These are phyloP conservation scores for Ascosphaera acerosa DNA, from an alignment of 2,329 filamentous ascomycete species.

Conservation along the genomic window DNA sequence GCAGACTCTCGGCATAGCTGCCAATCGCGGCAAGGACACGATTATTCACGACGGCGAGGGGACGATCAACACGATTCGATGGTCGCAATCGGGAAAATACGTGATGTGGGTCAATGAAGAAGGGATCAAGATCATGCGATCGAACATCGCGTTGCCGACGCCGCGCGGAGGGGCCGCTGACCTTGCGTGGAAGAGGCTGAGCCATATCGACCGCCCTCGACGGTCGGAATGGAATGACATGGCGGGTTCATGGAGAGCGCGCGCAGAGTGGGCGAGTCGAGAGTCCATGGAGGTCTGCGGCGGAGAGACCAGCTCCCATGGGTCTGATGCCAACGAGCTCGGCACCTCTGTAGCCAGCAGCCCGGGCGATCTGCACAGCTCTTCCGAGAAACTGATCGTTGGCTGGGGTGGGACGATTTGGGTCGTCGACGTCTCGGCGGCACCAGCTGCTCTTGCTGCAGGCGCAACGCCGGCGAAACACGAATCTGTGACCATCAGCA, in stretches of 20 bases:
- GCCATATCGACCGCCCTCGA: conserved; percentile 71
- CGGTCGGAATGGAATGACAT: conserved; percentile 84
- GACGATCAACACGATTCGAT: conserved; percentile 72
- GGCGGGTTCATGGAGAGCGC: conserved; percentile 83
- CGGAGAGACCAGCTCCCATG: conserved; percentile 15
- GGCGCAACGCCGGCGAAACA: conserved; percentile 43
- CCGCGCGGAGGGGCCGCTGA: conserved; percentile 54
- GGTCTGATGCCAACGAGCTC: conserved; percentile 8
- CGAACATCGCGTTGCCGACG: conserved; percentile 54
- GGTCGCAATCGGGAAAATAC: conserved; percentile 79
- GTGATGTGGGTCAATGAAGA: conserved; percentile 92
- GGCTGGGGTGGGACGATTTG: conserved; percentile 94
- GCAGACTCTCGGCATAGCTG: conserved; percentile 57
- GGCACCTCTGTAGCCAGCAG: conserved; percentile 6
- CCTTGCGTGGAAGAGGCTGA: conserved; percentile 80
- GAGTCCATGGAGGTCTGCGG: conserved; percentile 50
- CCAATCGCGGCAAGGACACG: conserved; percentile 58
- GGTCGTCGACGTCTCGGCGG: conserved; percentile 76
- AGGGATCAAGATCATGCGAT: conserved; percentile 93
- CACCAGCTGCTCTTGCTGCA: conserved; percentile 39
- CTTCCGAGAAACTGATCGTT: conserved; percentile 52
- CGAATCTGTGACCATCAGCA: conserved; percentile 69
- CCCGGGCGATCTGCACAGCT: conserved; percentile 5
- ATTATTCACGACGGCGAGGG: conserved; percentile 83
- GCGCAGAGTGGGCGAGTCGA: conserved; percentile 83